A percentile compares a stretch with the other conserved stretches of the same genome.
Conservation (phyloP, 345 rosid species). For the Citrus reticulata region DNA sequence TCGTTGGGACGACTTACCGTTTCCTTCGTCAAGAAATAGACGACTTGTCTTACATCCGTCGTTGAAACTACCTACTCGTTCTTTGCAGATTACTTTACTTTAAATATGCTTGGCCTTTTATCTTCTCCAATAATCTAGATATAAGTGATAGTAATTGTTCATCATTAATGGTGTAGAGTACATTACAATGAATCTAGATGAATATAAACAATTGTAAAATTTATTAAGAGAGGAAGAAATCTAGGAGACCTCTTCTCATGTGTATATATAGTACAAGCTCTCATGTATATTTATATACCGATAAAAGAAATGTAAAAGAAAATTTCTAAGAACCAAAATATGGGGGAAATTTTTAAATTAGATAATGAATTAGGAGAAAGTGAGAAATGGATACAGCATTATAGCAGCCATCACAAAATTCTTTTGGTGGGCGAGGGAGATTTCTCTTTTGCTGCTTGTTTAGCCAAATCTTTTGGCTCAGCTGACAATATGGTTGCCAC, state of each 20-base stretch:
- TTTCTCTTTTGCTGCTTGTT: constrained; percentile 50
- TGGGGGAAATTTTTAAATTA: background rate
- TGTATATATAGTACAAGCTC: background rate
- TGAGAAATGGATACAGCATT: constrained; percentile 33
- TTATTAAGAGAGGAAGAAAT: background rate
- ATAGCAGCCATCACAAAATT: constrained; percentile 32
- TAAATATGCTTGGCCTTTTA: background rate
- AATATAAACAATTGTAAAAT: background rate
- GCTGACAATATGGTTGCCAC: constrained; percentile 45
- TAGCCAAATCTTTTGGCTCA: constrained; percentile 48
- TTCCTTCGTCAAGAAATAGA: too few relatives aligned
- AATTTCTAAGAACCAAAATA: background rate
- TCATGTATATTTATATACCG: background rate
- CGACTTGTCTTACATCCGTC: too few relatives aligned
- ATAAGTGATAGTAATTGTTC: background rate
- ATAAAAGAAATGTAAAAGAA: too few relatives aligned
- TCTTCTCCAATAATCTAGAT: background rate
- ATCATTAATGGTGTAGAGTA: background rate
- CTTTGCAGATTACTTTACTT: too few relatives aligned
- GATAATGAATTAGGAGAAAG: constrained; percentile 5
- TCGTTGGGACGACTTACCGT: too few relatives aligned
- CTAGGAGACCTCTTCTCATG: background rate
- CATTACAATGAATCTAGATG: background rate
- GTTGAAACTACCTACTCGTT: too few relatives aligned
- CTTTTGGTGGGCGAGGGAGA: constrained; percentile 58